These are phyloP conservation scores for Ganoderma leucocontextum DNA, from an alignment of 1,284 basidiomycete species.

Conservation along the genomic window DNA sequence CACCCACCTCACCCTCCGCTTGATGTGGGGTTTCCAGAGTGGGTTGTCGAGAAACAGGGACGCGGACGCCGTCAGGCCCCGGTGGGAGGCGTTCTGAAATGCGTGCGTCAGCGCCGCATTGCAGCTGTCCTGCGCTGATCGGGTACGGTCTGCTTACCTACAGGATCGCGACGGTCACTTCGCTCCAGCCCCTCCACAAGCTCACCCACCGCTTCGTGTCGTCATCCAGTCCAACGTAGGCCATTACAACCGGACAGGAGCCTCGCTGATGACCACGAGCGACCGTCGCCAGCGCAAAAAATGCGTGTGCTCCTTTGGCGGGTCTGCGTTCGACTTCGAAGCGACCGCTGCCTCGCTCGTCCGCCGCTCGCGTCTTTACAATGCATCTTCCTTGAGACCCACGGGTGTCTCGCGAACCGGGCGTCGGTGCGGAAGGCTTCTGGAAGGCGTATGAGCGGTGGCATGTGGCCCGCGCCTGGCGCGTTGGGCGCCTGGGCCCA, in stretches of 20 bases:
- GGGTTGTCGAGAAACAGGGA: too few species aligned
- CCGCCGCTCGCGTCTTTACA: not conserved
- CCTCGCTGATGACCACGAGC: too few species aligned
- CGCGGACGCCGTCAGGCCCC: not conserved
- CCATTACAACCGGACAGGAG: not conserved
- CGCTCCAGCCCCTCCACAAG: not conserved
- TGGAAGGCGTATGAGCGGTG: not conserved
- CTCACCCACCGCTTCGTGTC: not conserved
- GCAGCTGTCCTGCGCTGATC: not conserved
- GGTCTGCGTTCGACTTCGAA: not conserved
- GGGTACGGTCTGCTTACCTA: too few species aligned
- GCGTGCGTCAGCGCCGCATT: not conserved
- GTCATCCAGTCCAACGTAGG: not conserved
- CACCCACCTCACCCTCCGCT: not conserved
- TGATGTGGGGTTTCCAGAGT: not conserved
- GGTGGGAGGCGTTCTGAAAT: not conserved
- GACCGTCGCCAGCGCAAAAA: not conserved
- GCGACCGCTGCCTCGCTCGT: not conserved
- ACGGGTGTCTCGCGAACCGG: not conserved
- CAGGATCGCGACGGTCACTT: not conserved
- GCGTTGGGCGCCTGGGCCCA: not conserved
- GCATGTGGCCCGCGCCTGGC: not conserved
- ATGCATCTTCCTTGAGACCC: not conserved
- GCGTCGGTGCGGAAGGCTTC: not conserved
- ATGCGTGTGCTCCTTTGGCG: not conserved